Evolutionary conservation across 768 basidiomycete genomes (phyloP).

Genomic region (Russula sp.): DNA sequence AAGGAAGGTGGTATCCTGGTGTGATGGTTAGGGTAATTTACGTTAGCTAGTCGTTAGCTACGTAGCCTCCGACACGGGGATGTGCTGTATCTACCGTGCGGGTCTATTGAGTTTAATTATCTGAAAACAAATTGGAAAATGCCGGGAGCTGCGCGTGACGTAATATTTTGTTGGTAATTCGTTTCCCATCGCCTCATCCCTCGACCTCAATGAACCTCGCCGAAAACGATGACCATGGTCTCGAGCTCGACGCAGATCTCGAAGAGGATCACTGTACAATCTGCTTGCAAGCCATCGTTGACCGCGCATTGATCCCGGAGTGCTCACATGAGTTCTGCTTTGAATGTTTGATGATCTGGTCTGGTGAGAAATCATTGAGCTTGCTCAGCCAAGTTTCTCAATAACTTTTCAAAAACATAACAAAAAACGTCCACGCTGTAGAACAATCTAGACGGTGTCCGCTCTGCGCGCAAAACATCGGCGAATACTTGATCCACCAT

Average conservation of each 20-base stretch:
- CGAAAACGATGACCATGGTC: not conserved
- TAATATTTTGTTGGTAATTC: not conserved
- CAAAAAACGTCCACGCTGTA: slow-evolving; percentile 33
- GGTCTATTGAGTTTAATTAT: not conserved
- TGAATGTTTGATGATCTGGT: slow-evolving; percentile 84
- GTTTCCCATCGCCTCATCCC: not conserved
- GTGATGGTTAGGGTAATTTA: no score
- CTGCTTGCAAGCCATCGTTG: slow-evolving; percentile 72
- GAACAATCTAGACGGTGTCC: slow-evolving; percentile 80
- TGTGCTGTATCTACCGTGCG: slow-evolving; percentile 3
- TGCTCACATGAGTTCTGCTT: slow-evolving; percentile 96
- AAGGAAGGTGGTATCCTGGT: no score
- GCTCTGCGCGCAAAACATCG: slow-evolving; percentile 64
- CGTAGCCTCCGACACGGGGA: not conserved
- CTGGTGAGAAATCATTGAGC: slow-evolving; percentile 48
- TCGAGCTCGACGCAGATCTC: slow-evolving; percentile 34
- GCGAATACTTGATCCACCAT: slow-evolving; percentile 74
- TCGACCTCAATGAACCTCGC: slow-evolving; percentile 11
- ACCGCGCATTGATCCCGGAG: slow-evolving; percentile 75
- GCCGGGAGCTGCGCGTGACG: not conserved
- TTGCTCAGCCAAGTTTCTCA: not conserved
- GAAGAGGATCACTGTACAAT: slow-evolving; percentile 75
- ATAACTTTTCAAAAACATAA: no score
- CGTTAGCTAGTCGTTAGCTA: no score
- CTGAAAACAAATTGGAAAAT: slow-evolving; percentile 3